These are phyloP conservation scores for Aureoboletus auriporus DNA, from an alignment of 768 basidiomycete species.

Conservation along the genomic window DNA sequence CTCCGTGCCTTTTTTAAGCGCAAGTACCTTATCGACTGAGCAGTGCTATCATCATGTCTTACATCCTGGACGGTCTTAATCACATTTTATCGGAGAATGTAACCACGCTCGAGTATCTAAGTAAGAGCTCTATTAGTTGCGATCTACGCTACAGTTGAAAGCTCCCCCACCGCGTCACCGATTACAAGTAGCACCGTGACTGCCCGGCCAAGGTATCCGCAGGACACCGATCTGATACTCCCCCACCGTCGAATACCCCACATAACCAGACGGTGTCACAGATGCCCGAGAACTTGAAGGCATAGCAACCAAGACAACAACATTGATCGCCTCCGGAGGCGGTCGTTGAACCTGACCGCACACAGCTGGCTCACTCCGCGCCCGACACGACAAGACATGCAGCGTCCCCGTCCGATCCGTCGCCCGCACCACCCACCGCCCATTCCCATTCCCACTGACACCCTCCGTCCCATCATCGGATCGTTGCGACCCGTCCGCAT, in stretches of 20 bases:
- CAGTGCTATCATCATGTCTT: slow-evolving; percentile 6
- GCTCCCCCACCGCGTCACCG: too few species aligned
- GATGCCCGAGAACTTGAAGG: slow-evolving; percentile 30
- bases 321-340: slow-evolving; percentile 28
- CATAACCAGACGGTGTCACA: not conserved
- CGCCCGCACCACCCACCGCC: not conserved
- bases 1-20: slow-evolving; percentile 93
- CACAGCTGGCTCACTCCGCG: not conserved
- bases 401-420: not conserved
- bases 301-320: slow-evolving; percentile 48
- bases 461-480: too few species aligned
- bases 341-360: not conserved
- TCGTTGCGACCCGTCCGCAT: not conserved
- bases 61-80: slow-evolving; percentile 1
- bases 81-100: not conserved
- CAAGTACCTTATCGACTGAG: slow-evolving; percentile 87
- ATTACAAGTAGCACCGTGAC: too few species aligned
- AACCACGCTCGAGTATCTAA: too few species aligned
- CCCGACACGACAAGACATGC: slow-evolving; percentile 1
- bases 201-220: slow-evolving; percentile 32
- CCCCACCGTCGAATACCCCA: slow-evolving; percentile 13
- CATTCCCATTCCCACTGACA: not conserved
- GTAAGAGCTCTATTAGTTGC: too few species aligned
- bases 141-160: too few species aligned
- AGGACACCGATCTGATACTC: slow-evolving; percentile 46